Evolutionary conservation across 352 stramenopile species (phyloP).

Genomic region (Globisporangium recalcitrans): DNA sequence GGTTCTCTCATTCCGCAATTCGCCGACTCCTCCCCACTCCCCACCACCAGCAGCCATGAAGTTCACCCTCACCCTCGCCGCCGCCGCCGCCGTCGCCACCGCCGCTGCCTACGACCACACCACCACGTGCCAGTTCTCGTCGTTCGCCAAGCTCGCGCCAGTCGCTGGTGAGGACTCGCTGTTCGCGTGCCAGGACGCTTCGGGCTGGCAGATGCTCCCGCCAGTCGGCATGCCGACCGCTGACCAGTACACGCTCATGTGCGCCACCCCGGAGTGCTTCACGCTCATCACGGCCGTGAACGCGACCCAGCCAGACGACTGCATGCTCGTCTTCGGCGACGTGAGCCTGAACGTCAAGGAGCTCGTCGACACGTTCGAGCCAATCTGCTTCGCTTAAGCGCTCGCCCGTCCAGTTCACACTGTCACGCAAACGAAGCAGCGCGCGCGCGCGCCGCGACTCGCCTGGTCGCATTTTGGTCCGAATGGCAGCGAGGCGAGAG

Average conservation of each 20-base stretch:
- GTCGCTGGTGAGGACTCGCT: not conserved
- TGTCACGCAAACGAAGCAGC: not conserved
- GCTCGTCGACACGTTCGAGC: not conserved
- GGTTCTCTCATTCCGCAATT: constrained; percentile 10
- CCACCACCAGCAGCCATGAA: constrained; percentile 5
- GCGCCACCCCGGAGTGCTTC: not conserved
- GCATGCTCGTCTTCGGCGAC: not conserved
- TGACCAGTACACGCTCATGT: not conserved
- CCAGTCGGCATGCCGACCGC: not conserved
- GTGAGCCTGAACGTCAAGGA: not conserved
- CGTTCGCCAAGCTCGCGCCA: constrained; percentile 6
- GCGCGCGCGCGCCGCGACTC: not conserved
- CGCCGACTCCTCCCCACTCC: constrained; percentile 4
- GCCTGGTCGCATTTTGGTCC: not conserved
- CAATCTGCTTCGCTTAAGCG: not conserved
- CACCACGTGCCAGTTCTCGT: constrained; percentile 3
- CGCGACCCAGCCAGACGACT: not conserved
- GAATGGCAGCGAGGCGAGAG: not conserved
- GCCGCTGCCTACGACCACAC: constrained; percentile 7
- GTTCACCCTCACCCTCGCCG: constrained; percentile 6
- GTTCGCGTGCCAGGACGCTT: not conserved
- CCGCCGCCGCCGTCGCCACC: constrained; percentile 6
- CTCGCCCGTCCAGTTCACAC: not conserved
- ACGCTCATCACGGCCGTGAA: not conserved
- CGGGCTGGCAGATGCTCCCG: not conserved